Conservation (phyloP, 129 eudicot species). For the Apium graveolens region DNA sequence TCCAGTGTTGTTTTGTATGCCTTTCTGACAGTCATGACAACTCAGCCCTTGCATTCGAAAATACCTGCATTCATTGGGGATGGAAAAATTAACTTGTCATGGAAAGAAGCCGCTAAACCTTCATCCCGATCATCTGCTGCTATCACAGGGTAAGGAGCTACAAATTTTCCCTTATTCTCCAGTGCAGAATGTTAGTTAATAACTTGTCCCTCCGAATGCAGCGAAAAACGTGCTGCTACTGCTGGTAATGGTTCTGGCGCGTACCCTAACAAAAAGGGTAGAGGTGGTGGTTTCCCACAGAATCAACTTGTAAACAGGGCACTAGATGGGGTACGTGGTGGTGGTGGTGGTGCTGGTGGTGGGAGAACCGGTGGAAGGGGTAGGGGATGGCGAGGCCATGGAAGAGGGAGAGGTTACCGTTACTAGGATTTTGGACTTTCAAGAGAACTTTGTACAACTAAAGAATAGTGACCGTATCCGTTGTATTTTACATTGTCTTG, state of each 20-base stretch:
- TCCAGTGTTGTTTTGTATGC: background rate
- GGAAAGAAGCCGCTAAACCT: conserved; percentile 56
- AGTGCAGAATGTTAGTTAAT: background rate
- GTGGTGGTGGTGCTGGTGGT: conserved; percentile 37
- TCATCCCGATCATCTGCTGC: conserved; percentile 29
- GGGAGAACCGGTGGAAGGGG: conserved; percentile 43
- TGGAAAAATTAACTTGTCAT: conserved; percentile 51
- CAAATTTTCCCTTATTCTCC: background rate
- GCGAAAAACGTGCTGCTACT: conserved; percentile 40
- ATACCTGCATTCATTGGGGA: conserved; percentile 64
- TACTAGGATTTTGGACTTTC: conserved; percentile 8
- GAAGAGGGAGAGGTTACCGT: conserved; percentile 38
- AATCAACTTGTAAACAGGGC: conserved; percentile 56
- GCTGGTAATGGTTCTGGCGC: conserved; percentile 34
- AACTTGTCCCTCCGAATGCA: conserved; percentile 11
- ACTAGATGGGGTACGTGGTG: conserved; percentile 35
- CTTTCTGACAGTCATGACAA: conserved; percentile 2
- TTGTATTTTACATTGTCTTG: background rate
- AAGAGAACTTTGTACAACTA: conserved; percentile 4
- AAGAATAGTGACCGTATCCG: background rate
- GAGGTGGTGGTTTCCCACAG: conserved; percentile 43
- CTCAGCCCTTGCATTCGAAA: conserved; percentile 58
- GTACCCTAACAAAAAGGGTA: conserved; percentile 36
- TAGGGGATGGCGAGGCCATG: conserved; percentile 45
- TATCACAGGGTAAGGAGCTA: conserved; percentile 39